These are phyloP conservation scores for Vigna hirtella DNA, from an alignment of 306 rosid species.

Conservation along the genomic window DNA sequence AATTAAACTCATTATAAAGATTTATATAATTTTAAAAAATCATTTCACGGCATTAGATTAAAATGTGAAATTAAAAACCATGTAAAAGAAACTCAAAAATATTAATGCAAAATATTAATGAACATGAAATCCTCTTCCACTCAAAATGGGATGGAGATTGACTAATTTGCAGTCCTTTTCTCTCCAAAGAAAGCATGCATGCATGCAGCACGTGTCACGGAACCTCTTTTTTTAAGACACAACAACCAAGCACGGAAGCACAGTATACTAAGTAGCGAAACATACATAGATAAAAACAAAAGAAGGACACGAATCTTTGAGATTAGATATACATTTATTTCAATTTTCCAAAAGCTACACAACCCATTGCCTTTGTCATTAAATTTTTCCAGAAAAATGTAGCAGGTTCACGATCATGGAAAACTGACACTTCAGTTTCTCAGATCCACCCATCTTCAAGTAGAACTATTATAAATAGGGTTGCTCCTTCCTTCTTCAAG, in stretches of 20 bases:
- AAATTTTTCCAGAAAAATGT: constrained; percentile 55
- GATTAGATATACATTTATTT: constrained; percentile 40
- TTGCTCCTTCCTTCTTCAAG: constrained; percentile 30
- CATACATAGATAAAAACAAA: background rate
- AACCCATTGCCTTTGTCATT: constrained; percentile 49
- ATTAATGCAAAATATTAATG: no score
- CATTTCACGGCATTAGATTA: no score
- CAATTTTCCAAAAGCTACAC: constrained; percentile 48
- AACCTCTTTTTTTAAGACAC: constrained; percentile 33
- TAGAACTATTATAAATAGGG: constrained; percentile 60
- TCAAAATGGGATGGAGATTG: background rate
- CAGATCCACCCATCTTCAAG: constrained; percentile 55
- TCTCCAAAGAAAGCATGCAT: constrained; percentile 44
- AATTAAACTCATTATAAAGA: no score
- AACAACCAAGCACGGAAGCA: constrained; percentile 42
- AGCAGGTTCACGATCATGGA: constrained; percentile 59
- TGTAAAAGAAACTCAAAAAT: no score
- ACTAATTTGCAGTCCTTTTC: background rate
- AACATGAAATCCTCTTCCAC: background rate
- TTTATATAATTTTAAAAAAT: no score
- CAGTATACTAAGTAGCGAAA: background rate
- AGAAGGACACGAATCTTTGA: background rate
- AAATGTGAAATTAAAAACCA: no score
- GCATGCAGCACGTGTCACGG: constrained; percentile 39
- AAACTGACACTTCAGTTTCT: constrained; percentile 56